Evolutionary conservation across 139 green algal genomes (phyloP).

Genomic region (Ettlia oleoabundans): DNA sequence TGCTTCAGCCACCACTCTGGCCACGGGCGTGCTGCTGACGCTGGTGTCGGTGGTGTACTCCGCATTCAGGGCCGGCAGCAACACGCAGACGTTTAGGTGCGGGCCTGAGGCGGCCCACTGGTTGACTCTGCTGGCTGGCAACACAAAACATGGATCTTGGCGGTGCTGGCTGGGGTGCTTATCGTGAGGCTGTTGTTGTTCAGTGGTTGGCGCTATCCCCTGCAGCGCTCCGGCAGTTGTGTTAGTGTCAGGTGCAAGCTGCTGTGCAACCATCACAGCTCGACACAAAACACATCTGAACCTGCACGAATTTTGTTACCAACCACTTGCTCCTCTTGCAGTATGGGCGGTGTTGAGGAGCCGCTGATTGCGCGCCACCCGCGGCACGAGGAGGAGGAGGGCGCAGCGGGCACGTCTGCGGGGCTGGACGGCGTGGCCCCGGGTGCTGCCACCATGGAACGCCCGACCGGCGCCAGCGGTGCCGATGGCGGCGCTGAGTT

Average conservation of each 20-base stretch:
- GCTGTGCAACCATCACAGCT: too few relatives aligned
- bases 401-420: constrained; percentile 69
- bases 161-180: not conserved
- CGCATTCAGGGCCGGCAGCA: constrained; percentile 90
- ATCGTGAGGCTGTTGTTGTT: not conserved
- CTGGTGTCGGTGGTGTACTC: constrained; percentile 92
- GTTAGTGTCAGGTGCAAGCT: too few relatives aligned
- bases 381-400: constrained; percentile 42
- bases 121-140: not conserved
- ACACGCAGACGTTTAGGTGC: constrained; percentile 76
- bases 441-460: constrained; percentile 2
- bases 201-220: not conserved
- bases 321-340: too few relatives aligned
- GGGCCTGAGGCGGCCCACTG: too few relatives aligned
- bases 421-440: constrained; percentile 70
- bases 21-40: constrained; percentile 83
- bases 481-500: constrained; percentile 53
- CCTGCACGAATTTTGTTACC: too few relatives aligned
- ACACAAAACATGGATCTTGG: not conserved
- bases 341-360: constrained; percentile 13
- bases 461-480: not conserved
- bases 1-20: constrained; percentile 79
- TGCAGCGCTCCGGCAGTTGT: too few relatives aligned
- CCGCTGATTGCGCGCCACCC: not conserved
- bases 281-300: too few relatives aligned